Percentiles rank a stretch among this genome's conserved stretches.
phyloP scores from a whole-genome alignment of 257 asterid species.

The Solanum pinnatisectum region DNA sequence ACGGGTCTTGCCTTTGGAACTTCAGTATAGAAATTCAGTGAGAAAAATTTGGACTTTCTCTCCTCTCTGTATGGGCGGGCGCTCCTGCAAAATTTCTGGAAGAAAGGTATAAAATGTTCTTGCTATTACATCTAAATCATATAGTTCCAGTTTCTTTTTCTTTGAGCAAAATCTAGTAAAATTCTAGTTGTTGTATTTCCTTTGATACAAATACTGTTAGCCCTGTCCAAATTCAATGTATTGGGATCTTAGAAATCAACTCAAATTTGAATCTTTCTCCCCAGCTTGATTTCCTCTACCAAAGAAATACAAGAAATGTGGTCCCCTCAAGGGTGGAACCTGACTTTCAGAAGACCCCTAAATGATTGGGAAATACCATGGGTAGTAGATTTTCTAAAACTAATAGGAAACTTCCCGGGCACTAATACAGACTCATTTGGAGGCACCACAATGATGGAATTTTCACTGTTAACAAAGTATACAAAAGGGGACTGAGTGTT shows the following conservation, averaged over 20 bases:
- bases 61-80: conserved; percentile 83
- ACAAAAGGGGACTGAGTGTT: no score
- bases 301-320: no score
- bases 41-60: conserved; percentile 54
- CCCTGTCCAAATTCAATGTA: not conserved
- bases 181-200: not conserved
- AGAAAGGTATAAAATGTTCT: conserved; percentile 49
- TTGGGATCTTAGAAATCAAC: not conserved
- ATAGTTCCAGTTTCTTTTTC: not conserved
- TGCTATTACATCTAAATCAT: not conserved
- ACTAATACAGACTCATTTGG: no score
- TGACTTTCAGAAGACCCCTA: no score
- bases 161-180: not conserved
- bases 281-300: not conserved
- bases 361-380: no score
- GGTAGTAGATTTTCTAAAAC: no score
- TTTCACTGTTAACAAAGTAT: no score
- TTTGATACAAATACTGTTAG: not conserved
- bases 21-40: conserved; percentile 21
- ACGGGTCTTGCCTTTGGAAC: conserved; percentile 26
- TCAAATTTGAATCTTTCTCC: not conserved
- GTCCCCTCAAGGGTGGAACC: no score
- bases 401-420: no score
- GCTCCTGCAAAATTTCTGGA: conserved; percentile 82
- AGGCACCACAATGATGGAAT: no score